Evolutionary conservation across 352 stramenopile species (phyloP).

Genomic region (Phytophthora hybrid): DNA sequence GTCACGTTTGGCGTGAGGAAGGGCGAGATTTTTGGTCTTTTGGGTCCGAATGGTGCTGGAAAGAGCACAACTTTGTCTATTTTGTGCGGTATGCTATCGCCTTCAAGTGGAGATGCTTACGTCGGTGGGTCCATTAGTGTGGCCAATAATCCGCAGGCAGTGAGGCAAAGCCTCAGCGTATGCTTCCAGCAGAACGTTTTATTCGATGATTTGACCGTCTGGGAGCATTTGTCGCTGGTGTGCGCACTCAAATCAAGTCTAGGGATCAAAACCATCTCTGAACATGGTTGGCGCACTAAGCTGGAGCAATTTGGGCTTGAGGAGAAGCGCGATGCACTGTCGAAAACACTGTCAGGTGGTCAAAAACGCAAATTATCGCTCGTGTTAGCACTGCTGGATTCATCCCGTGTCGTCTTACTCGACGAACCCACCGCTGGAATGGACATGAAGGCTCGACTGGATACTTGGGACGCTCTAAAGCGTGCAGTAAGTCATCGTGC

Average conservation of each 20-base stretch:
- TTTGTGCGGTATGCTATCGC: slow-evolving; percentile 92
- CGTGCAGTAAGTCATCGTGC: slow-evolving; percentile 70
- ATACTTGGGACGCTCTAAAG: slow-evolving; percentile 84
- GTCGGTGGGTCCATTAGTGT: slow-evolving; percentile 66
- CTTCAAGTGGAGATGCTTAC: slow-evolving; percentile 76
- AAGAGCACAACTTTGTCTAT: slow-evolving; percentile 98
- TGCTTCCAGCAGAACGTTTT: slow-evolving; percentile 90
- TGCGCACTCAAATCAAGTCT: slow-evolving; percentile 71
- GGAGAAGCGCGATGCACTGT: slow-evolving; percentile 70
- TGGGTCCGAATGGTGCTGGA: slow-evolving; percentile 94
- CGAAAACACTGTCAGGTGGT: slow-evolving; percentile 78
- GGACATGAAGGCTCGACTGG: slow-evolving; percentile 75
- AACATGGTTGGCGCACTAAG: slow-evolving; percentile 62
- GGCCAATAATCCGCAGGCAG: slow-evolving; percentile 47
- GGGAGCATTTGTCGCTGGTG: slow-evolving; percentile 77
- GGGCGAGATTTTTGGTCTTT: slow-evolving; percentile 93
- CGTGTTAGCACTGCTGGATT: slow-evolving; percentile 78
- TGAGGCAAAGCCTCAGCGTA: slow-evolving; percentile 79
- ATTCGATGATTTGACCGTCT: slow-evolving; percentile 77
- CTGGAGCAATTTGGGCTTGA: slow-evolving; percentile 73
- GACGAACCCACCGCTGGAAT: slow-evolving; percentile 88
- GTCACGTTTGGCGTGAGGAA: slow-evolving; percentile 90
- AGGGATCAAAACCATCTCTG: slow-evolving; percentile 55
- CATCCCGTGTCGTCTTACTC: slow-evolving; percentile 71
- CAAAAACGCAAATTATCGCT: slow-evolving; percentile 88